Base-by-base conservation (phyloP, 108 stramenopile species). In the Nannochloropsis gaditana region DNA sequence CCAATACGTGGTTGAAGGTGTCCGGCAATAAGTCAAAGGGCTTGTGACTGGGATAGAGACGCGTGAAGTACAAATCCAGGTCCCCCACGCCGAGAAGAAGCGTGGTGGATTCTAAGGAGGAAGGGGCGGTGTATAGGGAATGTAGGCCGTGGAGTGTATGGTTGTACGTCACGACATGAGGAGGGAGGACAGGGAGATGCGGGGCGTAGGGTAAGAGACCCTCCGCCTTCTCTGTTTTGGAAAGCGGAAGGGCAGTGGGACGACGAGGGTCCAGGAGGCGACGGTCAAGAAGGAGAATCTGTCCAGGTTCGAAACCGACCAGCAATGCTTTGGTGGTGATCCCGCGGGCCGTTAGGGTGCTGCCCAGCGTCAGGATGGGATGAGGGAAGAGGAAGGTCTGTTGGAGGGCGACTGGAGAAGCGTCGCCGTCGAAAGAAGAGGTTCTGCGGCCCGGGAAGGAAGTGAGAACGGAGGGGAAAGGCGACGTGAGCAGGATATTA, bases 191-290 rank as follows among this genome's bases (percentile, higher is more conserved):
- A 19, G 89, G 90, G 2, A 92, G 80, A 86, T 59, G 79, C 9
- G 92, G 88, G 50, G 44, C 9, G 83, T 91, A 92, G 43, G 79
- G 90, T 41, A 85, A 9, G 41, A 92, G 89, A 44, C 91, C 90
- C 88, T 92, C 92, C 43, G 90, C 89, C 81, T 90, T 90, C 84
- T 92, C 90, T 1, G 84, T 21, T 45, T 88, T 73, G 45, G 45
- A 89, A 9, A 84, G 91, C 80, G 94, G 93, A 6, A 93, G 94
- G 31, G 31, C 31, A 82, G 91, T 84, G 21, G 96, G 98, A 43
- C 98, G 92, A 79, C 98, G 94, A 9, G 98, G 96, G 81, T 97
- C 95, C 41, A 99, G 82, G 79, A 96, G 83, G 45, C 93, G 92
- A 43, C 94, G 89, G 81, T 87, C 92, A 11, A 96, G 85, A 5